Evolutionary conservation across 495 filamentous ascomycete species (phyloP), one percentile per base, ranked within the genome.

Genomic region (Chaetomium tenue): DNA sequence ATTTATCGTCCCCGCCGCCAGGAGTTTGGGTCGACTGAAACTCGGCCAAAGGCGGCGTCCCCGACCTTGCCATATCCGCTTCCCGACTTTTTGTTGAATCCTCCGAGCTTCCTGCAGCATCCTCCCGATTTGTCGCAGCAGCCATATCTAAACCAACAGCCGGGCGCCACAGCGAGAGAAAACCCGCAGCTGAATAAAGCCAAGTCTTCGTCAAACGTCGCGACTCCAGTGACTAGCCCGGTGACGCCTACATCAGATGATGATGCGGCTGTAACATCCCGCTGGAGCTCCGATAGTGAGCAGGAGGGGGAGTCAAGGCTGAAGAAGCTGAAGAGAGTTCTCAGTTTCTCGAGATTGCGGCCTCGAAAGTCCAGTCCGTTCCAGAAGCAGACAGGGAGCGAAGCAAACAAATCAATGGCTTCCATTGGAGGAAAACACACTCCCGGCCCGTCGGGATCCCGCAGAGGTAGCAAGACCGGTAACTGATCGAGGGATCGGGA

Each of bases 241-340:
- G 39, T 25, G 7, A 57, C 52, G n/a, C 55, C 60, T 16, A 12
- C 44, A 0, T 20, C 53, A 12, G 54, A 48, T 16, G 63, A 40
- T 37, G 54, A 56, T 3, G 7, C 18, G 16, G 26, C 20, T 15
- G 22, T 40, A 13, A 25, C 25, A 6, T 68, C 66, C 15, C 63
- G 59, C 11, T 69, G 64, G 67, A 69, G 67, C 55, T 61, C 67
- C 1, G 67, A 69, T n/a, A 66, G 55, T 1, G 46, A 50, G 18
- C n/a, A 50, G n/a, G 46, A 50, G n/a, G 20, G n/a, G 46, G 20
- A 50, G 46, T 55, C 67, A 2, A 51, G 52, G 16, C 3, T 25
- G 16, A 22, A 57, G 25, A 28, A 23, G 26, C n/a, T 65, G 2
- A 60, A 53, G 40, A 55, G 22, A 40, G 50, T 65, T 3, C 18